These are phyloP conservation scores for Dothiorella sarmentorum DNA, from an alignment of 2,329 filamentous ascomycete species.

Conservation along the genomic window DNA sequence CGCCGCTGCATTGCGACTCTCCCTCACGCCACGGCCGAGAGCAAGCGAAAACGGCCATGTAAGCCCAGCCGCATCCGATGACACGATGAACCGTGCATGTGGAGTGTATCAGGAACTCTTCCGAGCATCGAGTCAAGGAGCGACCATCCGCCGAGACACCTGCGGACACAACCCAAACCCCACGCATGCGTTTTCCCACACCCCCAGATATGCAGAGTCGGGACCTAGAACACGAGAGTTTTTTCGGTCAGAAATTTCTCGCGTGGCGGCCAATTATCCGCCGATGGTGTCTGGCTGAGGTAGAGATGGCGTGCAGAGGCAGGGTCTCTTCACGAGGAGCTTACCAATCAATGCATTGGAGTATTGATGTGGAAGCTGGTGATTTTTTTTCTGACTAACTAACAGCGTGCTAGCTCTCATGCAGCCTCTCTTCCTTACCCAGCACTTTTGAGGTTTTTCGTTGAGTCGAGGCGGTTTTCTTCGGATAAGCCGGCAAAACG, in stretches of 20 bases:
- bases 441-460: not conserved
- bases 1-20: not conserved
- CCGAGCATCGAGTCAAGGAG: not conserved
- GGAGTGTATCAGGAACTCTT: not conserved
- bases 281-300: not conserved
- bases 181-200: not conserved
- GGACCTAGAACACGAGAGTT: not conserved
- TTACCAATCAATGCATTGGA: constrained; percentile 7
- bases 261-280: not conserved
- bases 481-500: not conserved
- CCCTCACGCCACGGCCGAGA: constrained; percentile 1
- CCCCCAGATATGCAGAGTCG: not conserved
- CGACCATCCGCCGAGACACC: too few species aligned
- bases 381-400: not conserved
- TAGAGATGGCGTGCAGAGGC: too few species aligned
- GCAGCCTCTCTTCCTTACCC: not conserved
- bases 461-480: constrained; percentile 13
- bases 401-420: not conserved
- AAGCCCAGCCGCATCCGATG: not conserved
- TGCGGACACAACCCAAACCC: not conserved
- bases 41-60: not conserved
- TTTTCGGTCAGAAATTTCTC: not conserved
- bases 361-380: not conserved
- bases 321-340: not conserved
- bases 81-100: not conserved